These are phyloP conservation scores for Hanseniaspora vineae DNA, from an alignment of 805 yeast species.

Conservation along the genomic window DNA sequence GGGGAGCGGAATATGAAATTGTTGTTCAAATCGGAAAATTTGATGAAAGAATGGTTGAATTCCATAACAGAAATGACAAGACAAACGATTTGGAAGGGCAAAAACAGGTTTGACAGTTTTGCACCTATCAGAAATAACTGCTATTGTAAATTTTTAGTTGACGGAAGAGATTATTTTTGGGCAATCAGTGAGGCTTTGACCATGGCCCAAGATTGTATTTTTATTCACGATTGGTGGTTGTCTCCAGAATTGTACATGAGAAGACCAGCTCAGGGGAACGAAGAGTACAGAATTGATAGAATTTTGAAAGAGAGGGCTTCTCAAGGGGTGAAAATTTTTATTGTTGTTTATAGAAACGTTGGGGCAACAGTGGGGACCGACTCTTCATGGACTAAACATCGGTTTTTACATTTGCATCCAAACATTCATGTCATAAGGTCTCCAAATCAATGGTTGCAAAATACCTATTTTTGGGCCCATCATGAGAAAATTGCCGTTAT, in stretches of 20 bases:
- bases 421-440: constrained; percentile 86
- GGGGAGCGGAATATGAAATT: constrained; percentile 68
- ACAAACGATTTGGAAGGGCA: constrained; percentile 57
- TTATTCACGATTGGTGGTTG: constrained; percentile 98
- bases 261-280: constrained; percentile 91
- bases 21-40: constrained; percentile 51
- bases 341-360: constrained; percentile 86
- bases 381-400: constrained; percentile 88
- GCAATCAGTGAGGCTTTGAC: constrained; percentile 84
- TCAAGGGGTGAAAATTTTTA: constrained; percentile 87
- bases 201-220: constrained; percentile 87
- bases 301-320: constrained; percentile 79
- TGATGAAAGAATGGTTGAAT: constrained; percentile 60
- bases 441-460: constrained; percentile 88
- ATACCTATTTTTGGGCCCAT: constrained; percentile 97
- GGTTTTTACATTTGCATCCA: constrained; percentile 69
- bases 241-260: constrained; percentile 88
- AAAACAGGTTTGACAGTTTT: constrained; percentile 73
- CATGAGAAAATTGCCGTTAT: constrained; percentile 85
- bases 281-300: constrained; percentile 85
- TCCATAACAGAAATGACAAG: constrained; percentile 59
- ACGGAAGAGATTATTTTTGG: constrained; percentile 94
- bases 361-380: constrained; percentile 89
- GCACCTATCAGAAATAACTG: constrained; percentile 83
- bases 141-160: constrained; percentile 94